Base-by-base conservation (phyloP, 208 protist genomes). In the Acanthamoeba triangularis region DNA sequence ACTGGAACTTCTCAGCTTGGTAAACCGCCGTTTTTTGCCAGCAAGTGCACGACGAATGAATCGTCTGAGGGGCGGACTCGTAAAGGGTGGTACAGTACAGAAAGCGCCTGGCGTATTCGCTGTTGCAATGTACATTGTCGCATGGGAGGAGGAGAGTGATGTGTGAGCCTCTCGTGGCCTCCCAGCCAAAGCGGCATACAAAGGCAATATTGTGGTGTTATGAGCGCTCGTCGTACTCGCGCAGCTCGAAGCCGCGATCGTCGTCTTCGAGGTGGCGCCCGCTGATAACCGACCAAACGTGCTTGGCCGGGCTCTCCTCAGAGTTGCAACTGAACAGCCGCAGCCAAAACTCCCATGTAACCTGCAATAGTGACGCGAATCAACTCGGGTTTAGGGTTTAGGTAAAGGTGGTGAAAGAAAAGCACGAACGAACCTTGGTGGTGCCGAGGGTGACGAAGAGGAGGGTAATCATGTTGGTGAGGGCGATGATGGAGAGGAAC, bases 251-350 rank as follows among this genome's bases (percentile, higher is more conserved):
- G 1, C 76, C 76, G 47, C 76, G 76, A 56, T 85, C 76, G 41
- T 85, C 76, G 5, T 85, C 76, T 59, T 56, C 76, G 41, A 85
- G 44, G 76, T 85, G 18, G 76, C 76, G 76, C 28, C 76, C 76
- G 28, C 44, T 59, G 25, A 85, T 85, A 16, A 56, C 35, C 28
- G 35, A 49, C 76, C 76, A 85, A 0, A 56, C n/a, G 20, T 85
- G 76, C 28, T 59, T 23, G 20, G 16, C 23, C 11, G 76, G 76
- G 41, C 76, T 35, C 10, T 85, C 76, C 23, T 56, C 76, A 10
- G 23, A 20, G n/a, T 56, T 56, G n/a, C 76, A 85, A 5, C 20
- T 10, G 76, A 85, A 85, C 5, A 85, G 44, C 76, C 20, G 13
- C 1, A 47, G 3, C 76, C 76, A 85, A 13, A 85, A 85, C 10